Base-by-base conservation (phyloP, 805 yeast genomes). In the Cyberlindnera meyerae region DNA sequence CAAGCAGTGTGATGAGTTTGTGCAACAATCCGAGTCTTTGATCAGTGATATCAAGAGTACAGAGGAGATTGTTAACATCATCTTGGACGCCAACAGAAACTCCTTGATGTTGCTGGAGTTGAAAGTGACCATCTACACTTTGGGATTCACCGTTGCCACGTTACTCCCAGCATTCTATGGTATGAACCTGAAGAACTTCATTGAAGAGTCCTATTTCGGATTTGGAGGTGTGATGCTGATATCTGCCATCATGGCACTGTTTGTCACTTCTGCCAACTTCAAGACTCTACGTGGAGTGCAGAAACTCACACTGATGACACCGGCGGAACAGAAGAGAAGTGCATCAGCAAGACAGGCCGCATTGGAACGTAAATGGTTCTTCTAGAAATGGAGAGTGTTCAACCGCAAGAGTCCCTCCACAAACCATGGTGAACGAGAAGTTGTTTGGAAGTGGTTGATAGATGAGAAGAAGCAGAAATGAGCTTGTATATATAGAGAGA, bases 1-100 rank as follows among this genome's bases (percentile, higher is more conserved):
- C 60, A 82, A 83, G 41, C 96, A 88, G 50, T 82, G 90, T 55
- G 96, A 89, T 54, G 97, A 89, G 62, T 79, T 83, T 48, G 96
- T 88, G 6, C 97, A 89, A 58, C 90, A 84, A 49, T 80, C 95
- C 0, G 95, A 85, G 29, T 80, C 90, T 4, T 63, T 88, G 38
- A 75, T 84, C 15, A 79, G 79, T 48, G 95, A 89, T 54, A 86
- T 89, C 49, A 79, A 78, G 53, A 84, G 93, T 12, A 89, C 97
- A 0, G 96, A 88, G 55, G 97, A 89, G 52, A 85, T 89, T 54
- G 89, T 86, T 41, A 88, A 88, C 54, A 88, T 89, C 51, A 88
- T 89, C 43, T 61, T 89, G 37, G 97, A 89, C 58, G 86, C 96
- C 3, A 87, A 87, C 53, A 76, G 97, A 63, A 89, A 89, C 61